Evolutionary conservation across 164 flowering plant genomes (phyloP).

Genomic region (Piper longum): DNA sequence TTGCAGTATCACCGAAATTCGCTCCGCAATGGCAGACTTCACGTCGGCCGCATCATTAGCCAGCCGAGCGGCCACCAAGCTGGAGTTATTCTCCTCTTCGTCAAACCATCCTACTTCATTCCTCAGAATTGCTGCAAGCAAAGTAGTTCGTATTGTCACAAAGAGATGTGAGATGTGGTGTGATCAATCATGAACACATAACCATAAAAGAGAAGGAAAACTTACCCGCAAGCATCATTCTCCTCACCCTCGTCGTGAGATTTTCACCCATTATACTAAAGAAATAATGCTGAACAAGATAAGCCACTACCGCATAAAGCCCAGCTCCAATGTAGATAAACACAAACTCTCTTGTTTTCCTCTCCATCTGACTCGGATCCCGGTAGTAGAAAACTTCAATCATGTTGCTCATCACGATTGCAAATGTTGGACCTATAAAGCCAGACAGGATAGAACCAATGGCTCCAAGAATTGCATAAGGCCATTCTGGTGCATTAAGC

Average conservation of each 20-base stretch:
- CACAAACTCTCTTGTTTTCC: conserved; percentile 78
- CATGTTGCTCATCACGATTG: conserved; percentile 97
- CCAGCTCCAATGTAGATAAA: conserved; percentile 91
- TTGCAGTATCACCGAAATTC: conserved; percentile 91
- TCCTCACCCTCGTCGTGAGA: conserved; percentile 87
- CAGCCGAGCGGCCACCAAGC: conserved; percentile 78
- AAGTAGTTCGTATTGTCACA: background rate
- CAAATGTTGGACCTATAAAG: conserved; percentile 89
- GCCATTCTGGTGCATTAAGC: conserved; percentile 94
- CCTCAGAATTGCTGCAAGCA: conserved; percentile 60
- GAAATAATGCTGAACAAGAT: conserved; percentile 89
- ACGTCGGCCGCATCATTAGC: conserved; percentile 96
- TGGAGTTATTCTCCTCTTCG: conserved; percentile 91
- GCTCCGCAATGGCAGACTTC: conserved; percentile 88
- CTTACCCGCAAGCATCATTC: conserved; percentile 97
- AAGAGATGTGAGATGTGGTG: too few relatives aligned
- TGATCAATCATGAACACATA: background rate
- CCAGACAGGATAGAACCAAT: conserved; percentile 85
- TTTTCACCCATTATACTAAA: conserved; percentile 96
- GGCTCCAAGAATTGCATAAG: conserved; percentile 84
- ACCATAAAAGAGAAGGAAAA: background rate
- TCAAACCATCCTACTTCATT: conserved; percentile 99
- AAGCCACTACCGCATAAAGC: conserved; percentile 81
- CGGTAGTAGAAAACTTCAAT: conserved; percentile 92
- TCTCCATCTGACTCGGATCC: conserved; percentile 59